Base-by-base conservation (phyloP, 2,329 filamentous ascomycete species). In the Malbranchea zuffiana region DNA sequence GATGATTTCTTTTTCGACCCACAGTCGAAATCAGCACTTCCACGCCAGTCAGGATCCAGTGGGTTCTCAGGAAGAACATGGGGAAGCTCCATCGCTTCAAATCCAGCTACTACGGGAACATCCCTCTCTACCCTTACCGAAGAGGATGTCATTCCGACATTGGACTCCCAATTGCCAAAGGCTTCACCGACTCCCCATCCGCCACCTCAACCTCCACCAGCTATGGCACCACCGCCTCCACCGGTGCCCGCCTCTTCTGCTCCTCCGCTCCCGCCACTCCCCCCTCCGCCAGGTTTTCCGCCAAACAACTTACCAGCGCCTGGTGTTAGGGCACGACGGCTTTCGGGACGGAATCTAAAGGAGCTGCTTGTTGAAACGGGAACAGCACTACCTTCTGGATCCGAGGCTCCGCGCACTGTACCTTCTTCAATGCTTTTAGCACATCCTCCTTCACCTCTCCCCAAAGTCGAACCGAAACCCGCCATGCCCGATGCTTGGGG, bases 341-440 rank as follows among this genome's bases (percentile, higher is more conserved):
- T 93, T 20, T 94, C 87, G 3, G 82, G 81, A 5, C 79, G 84
- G 49, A 84, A 83, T 49, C 65, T 74, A 10, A 87, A 82, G 55
- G 82, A 87, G 51, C 66, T 96, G 34, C 93, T 86, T 61, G 95
- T 96, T 39, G 84, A 95, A 57, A 95, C 86, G 7, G 63, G 61
- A 55, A 34, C 58, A 45, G 54, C 35, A 34, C 41, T 41, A 18
- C 34, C 46, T 12, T 33, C 36, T 21, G 38, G 48, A 34, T 43
- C 47, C 32, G 46, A 47, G 35, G 35, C 44, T 24, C 50, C 53
- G 20, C 50, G 41, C 15, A 49, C 52, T 23, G 52, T 52, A 11
- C 50, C 52, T 29, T 49, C 48, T n/a, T 44, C 54, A 15, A 50
- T 48, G 15, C 43, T 43, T 10, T 39, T 42, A 27, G 45, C 41